These are phyloP conservation scores for Lenwebbia sp. DNA, from an alignment of 345 rosid species.

Conservation along the genomic window DNA sequence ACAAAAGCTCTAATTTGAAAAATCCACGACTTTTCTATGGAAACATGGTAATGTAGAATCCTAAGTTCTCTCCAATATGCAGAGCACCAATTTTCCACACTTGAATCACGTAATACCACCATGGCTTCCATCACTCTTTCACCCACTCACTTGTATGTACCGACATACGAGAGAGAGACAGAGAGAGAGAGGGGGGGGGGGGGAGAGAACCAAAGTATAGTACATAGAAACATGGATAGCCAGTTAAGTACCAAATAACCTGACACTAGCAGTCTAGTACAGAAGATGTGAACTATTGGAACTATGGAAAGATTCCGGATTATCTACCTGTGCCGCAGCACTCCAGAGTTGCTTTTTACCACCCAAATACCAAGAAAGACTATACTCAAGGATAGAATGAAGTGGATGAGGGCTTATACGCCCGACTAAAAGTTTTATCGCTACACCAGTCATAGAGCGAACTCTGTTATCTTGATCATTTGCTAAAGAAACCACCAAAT, in stretches of 20 bases:
- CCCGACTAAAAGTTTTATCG: constrained; percentile 45
- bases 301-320: background rate
- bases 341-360: constrained; percentile 39
- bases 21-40: background rate
- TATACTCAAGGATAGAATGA: constrained; percentile 27
- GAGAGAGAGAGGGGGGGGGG: background rate
- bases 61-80: background rate
- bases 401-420: constrained; percentile 33
- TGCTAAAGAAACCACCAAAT: constrained; percentile 49
- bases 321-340: constrained; percentile 75
- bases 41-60: background rate
- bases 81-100: background rate
- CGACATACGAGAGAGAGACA: background rate
- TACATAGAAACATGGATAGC: background rate
- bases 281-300: background rate
- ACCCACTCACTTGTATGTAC: background rate
- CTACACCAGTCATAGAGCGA: constrained; percentile 39
- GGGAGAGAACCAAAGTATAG: background rate
- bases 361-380: constrained; percentile 57
- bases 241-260: background rate
- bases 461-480: constrained; percentile 56
- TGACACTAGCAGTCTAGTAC: background rate
- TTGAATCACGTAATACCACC: background rate
- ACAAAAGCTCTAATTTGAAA: background rate
- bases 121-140: background rate